Evolutionary conservation across 2,329 filamentous ascomycete genomes (phyloP), one percentile per base, ranked within the genome.

Genomic region (Paraphaeosphaeria sporulosa): DNA sequence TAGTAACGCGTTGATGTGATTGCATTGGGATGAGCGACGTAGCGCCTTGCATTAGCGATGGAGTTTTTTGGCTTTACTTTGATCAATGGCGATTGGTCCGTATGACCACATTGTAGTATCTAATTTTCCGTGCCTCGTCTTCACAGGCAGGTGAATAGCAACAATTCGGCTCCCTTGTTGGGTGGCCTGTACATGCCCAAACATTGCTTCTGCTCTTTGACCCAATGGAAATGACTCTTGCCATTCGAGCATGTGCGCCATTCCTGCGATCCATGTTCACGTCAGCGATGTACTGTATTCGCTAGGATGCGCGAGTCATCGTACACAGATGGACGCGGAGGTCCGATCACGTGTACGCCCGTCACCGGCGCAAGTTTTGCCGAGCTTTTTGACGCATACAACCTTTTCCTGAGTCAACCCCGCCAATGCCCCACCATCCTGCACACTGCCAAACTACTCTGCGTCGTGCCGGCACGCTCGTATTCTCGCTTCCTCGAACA

Each of bases 11-110:
- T 25, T 48, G 44, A 17, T 36, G 19, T 54, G 54, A 32, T 42
- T 52, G 50, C 54, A 58, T 52, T 60, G 34, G 58, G 58, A 60
- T 60, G 47, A 55, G 59, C 59, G 63, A 59, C 4, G 48, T 49
- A 63, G 65, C 60, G 61, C 66, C 64, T 62, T 70, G 71, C 71
- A 74, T 74, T 61, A 74, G 71, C 71, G 70, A 67, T 58, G 71
- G 71, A 67, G 70, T 73, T 69, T 27, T 23, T 17, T 44, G 32
- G 25, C 59, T 44, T 32, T 40, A 23, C 58, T 55, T 25, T 32
- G 30, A 38, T 50, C 51, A 49, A 50, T 27, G 42, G 34, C 36
- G 42, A 12, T 7, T n/a, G 32, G 48, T 52, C 49, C 8, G 5
- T 36, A 25, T 50, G 47, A 42, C 56, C 47, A 52, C 32, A 23